Evolutionary conservation across 208 protist species (phyloP), one percentile per base, ranked within the genome.

Genomic region (Leishmania amazonensis): DNA sequence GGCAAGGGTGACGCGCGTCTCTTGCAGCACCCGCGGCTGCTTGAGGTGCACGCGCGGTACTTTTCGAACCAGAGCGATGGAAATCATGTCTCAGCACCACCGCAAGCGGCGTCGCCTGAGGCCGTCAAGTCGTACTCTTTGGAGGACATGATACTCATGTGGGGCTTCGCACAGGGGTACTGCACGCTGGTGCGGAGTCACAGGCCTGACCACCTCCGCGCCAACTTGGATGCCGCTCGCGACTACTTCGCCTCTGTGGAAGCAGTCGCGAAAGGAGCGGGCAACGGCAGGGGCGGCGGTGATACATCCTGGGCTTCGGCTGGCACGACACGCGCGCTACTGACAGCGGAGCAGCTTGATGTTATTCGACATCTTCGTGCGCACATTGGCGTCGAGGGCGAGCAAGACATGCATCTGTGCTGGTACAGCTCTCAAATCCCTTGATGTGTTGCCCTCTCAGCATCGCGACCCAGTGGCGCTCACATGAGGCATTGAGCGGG

Each of bases 81-180:
- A 54, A 38, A 51, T 51, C 24, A 42, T 45, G 15, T 38, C 13
- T 45, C 35, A 31, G 35, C 38, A 35, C 19, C 68, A 38, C 35
- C 45, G 47, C 70, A 28, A 35, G 40, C 17, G 40, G 65, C 47
- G 28, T 57, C 35, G 54, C 45, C 38, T 60, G 49, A 54, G 72
- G 31, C 31, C n/a, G 67, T 38, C 19, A 72, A 42, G 49, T 54
- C 6, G 2, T 90, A 89, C 79, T 89, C 80, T 3, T 83, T 94
- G 38, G 47, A 68, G 7, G 93, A 94, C 79, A 68, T 96, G 45
- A 45, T 96, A 3, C 65, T 96, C 38, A 89, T 95, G 90, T 97
- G 93, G 93, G 93, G 93, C 3, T 72, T 96, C 24, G 65, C 85
- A 42, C 93, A 94, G 51, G 91, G 93, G 17, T 96, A 93, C 81